Evolutionary conservation across 257 asterid species (phyloP).

Genomic region (Przewalskia tangutica): DNA sequence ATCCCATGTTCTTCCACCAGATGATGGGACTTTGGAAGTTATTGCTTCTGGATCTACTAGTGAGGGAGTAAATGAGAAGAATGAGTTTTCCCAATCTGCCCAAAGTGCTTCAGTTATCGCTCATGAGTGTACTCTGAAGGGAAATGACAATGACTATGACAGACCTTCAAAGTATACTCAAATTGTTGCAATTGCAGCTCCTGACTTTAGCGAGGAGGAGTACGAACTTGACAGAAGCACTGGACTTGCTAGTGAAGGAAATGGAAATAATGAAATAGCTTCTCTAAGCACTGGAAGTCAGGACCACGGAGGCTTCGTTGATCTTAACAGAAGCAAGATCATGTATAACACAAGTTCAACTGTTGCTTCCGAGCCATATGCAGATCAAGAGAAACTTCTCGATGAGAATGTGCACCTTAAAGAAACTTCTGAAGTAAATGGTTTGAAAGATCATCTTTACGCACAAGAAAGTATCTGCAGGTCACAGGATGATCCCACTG

Average conservation of each 20-base stretch:
- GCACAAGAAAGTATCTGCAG: conserved; percentile 12
- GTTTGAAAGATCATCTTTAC: conserved; percentile 1
- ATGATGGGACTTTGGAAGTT: conserved; percentile 1
- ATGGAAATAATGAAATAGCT: conserved; percentile 12
- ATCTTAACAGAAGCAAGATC: conserved; percentile 6
- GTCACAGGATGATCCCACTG: conserved; percentile 3
- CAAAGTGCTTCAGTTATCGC: conserved; percentile 10
- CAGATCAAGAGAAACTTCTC: neutral
- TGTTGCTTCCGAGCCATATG: conserved; percentile 9
- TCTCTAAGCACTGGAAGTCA: conserved; percentile 16
- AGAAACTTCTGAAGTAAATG: conserved; percentile 12
- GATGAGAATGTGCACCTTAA: neutral
- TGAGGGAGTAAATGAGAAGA: conserved; percentile 7
- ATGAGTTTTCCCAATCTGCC: conserved; percentile 17
- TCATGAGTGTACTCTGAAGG: conserved; percentile 21
- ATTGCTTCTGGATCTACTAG: neutral
- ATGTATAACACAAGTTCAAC: conserved; percentile 6
- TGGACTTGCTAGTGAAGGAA: conserved; percentile 10
- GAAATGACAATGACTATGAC: conserved; percentile 14
- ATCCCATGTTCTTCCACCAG: conserved; percentile 4
- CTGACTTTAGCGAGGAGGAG: conserved; percentile 48
- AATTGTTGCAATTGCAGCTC: conserved; percentile 37
- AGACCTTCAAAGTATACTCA: conserved; percentile 32
- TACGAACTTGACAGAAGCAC: conserved; percentile 24
- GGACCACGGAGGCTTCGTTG: conserved; percentile 6